phyloP scores from a whole-genome alignment of 768 basidiomycete genomes.

The Rhizopogon vinicolor region DNA sequence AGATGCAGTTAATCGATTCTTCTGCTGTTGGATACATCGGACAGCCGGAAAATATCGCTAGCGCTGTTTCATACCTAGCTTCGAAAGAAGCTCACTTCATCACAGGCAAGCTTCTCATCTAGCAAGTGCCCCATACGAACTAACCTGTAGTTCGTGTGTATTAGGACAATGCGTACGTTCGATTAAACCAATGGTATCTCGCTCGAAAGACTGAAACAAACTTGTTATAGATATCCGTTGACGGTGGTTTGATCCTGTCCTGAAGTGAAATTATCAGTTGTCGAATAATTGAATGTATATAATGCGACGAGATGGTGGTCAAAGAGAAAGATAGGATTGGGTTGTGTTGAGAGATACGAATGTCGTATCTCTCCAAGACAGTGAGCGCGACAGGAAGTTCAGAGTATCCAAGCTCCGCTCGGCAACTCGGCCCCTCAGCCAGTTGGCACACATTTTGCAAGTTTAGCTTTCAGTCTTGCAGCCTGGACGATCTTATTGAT shows the following conservation, averaged over 20 bases:
- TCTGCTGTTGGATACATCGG: slow-evolving; percentile 12
- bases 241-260: slow-evolving; percentile 12
- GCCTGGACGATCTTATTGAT: not conserved
- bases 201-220: not conserved
- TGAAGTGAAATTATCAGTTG: not conserved
- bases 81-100: slow-evolving; percentile 33
- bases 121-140: not conserved
- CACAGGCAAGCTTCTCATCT: slow-evolving; percentile 21
- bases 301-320: no score
- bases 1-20: not conserved
- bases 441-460: not conserved
- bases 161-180: slow-evolving; percentile 21
- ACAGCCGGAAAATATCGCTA: slow-evolving; percentile 30
- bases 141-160: not conserved
- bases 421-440: no score
- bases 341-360: no score
- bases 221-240: slow-evolving; percentile 11
- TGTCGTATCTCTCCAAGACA: no score
- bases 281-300: no score
- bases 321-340: no score
- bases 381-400: no score
- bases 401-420: no score
- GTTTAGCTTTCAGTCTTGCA: not conserved
- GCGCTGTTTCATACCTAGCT: slow-evolving; percentile 30
- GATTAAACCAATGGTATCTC: not conserved